Base-by-base conservation (phyloP, 179 eudicot species). In the Pouteria campechiana region DNA sequence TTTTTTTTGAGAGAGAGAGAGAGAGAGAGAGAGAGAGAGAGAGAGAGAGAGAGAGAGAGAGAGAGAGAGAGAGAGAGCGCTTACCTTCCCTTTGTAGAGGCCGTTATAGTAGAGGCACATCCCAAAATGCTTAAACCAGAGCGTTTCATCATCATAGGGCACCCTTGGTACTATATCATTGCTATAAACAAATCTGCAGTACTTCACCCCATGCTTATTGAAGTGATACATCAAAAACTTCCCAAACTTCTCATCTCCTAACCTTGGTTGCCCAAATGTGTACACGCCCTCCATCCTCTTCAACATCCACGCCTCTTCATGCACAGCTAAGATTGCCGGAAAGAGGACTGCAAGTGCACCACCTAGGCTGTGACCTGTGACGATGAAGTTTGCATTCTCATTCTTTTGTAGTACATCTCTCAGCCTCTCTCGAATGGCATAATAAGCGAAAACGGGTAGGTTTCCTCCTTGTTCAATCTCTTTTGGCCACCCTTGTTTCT, bases 341-440 rank as follows among this genome's bases (percentile, higher is more conserved):
- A 80, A 80, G 0, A 80, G 50, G 28, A 76, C 46, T 0, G 84
- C 81, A 11, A 80, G 55, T 16, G 81, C 84, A 5, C 67, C 84
- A 3, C 84, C 90, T 55, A 80, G 63, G 46, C 90, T 79, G 40
- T 79, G 88, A 0, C 88, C 88, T 0, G 83, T 79, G 10, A 79
- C 58, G 0, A 79, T 73, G 23, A 75, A 66, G 47, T 55, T 73
- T 0, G 70, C 62, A 2, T 35, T 27, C 0, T 60, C 43, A 16
- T 55, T 54, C 10, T 31, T 15, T 19, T 37, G 6, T 17, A 76
- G 28, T 16, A 48, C 40, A 12, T 38, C 47, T 52, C 38, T 70
- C 7, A 79, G 58, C 42, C 24, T 42, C 6, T 73, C 58, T 50
- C 73, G 58, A 16, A 76, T 63, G 6, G 52, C 37, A 44, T 79